Conservation (phyloP, 805 yeast genomes). For the Lipomyces kockii region DNA sequence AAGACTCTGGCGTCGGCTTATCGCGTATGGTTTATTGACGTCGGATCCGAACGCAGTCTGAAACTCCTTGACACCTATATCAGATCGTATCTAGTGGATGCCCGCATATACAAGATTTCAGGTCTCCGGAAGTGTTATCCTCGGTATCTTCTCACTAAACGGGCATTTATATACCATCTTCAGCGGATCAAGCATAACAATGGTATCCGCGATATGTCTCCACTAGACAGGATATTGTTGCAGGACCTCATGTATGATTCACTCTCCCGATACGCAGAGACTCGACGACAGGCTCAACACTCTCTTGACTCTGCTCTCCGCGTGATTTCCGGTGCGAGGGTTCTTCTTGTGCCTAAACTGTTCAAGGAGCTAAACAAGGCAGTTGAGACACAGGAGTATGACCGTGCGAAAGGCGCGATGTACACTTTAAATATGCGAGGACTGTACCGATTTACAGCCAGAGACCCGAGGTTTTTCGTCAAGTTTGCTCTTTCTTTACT, state of each 20-base stretch:
- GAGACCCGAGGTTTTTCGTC: slow-evolving; percentile 21
- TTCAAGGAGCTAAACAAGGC: slow-evolving; percentile 57
- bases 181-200: slow-evolving; percentile 73
- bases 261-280: slow-evolving; percentile 69
- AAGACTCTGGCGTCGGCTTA: slow-evolving; percentile 65
- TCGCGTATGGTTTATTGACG: slow-evolving; percentile 79
- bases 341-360: slow-evolving; percentile 56
- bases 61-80: slow-evolving; percentile 59
- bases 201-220: slow-evolving; percentile 71
- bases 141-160: slow-evolving; percentile 73
- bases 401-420: slow-evolving; percentile 63
- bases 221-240: slow-evolving; percentile 64
- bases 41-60: slow-evolving; percentile 71
- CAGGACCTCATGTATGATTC: slow-evolving; percentile 67
- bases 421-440: slow-evolving; percentile 24
- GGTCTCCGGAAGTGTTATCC: slow-evolving; percentile 73
- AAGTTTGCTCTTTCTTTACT: slow-evolving; percentile 23
- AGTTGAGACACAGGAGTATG: slow-evolving; percentile 54
- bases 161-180: slow-evolving; percentile 74
- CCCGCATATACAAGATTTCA: slow-evolving; percentile 64
- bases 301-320: slow-evolving; percentile 71
- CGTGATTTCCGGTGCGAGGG: slow-evolving; percentile 68
- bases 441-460: slow-evolving; percentile 24
- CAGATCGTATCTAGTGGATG: slow-evolving; percentile 60
- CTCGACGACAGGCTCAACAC: slow-evolving; percentile 71